Conservation (phyloP, 306 rosid species). For the Quillaja saponaria region DNA sequence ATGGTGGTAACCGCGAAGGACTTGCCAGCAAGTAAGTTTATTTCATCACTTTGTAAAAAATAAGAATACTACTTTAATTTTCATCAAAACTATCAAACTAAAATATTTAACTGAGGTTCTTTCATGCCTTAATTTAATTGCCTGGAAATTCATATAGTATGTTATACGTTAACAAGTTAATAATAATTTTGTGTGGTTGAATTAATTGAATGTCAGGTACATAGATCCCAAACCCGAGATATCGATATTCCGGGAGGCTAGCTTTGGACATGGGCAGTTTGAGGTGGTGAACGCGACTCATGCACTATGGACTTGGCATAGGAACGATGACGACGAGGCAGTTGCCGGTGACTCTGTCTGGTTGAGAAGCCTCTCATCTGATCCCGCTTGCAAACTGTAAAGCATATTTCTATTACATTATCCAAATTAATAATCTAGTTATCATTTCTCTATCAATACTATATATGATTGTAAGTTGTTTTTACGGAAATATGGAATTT, state of each 20-base stretch:
- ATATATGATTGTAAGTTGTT: too few relatives aligned
- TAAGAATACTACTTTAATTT: too few relatives aligned
- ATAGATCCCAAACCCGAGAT: constrained; percentile 61
- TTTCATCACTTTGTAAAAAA: too few relatives aligned
- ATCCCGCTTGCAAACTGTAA: constrained; percentile 49
- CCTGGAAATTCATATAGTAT: too few relatives aligned
- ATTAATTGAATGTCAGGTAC: constrained; percentile 36
- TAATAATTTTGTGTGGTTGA: neutral
- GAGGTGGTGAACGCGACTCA: constrained; percentile 62
- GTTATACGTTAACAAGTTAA: neutral
- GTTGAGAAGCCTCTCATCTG: constrained; percentile 51
- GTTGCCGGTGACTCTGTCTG: constrained; percentile 51
- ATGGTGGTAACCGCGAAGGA: constrained; percentile 98
- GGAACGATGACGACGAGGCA: constrained; percentile 54
- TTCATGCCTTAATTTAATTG: neutral
- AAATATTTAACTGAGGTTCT: neutral
- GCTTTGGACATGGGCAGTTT: constrained; percentile 77
- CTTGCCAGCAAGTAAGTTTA: constrained; percentile 57
- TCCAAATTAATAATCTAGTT: too few relatives aligned
- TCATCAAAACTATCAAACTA: neutral
- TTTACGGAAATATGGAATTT: too few relatives aligned
- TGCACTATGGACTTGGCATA: constrained; percentile 80
- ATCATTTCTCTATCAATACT: too few relatives aligned
- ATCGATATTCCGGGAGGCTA: constrained; percentile 73
- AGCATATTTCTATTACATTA: too few relatives aligned